Evolutionary conservation across 305 asterid genomes (phyloP), one percentile per base, ranked within the genome.

Genomic region (Solanum aculeatissimum): DNA sequence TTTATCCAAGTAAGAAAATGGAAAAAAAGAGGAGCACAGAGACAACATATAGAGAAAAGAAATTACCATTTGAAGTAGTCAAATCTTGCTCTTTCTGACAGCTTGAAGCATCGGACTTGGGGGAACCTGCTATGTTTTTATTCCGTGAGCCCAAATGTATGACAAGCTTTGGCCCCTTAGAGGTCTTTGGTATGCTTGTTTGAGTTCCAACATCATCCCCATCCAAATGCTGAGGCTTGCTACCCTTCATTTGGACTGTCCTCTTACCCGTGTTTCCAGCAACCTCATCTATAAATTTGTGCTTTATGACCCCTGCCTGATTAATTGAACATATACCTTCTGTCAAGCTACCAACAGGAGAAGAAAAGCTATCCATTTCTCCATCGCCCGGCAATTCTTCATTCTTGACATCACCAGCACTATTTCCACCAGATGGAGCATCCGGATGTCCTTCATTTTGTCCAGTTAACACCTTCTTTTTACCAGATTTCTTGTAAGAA

Each of bases 181-280:
- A 84, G 84, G 88, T 75, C 92, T 88, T 92, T 45, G 93, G 86
- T 55, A 78, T 84, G 79, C 89, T 86, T 68, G 86, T 82, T 80
- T 91, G 85, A 88, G 85, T 86, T 87, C 91, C 93, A 85, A 35
- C 83, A 79, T 92, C 95, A 80, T 92, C 95, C 80, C 32, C 86
- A 77, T 83, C 84, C 85, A 85, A 65, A 86, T 85, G 88, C 43
- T 87, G 92, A 83, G 92, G 87, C 81, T 88, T 92, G 85, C 85
- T 88, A 83, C 91, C 92, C 91, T 92, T 97, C 55, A 94, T 91
- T 92, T 94, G 93, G 45, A 93, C 88, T 74, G 92, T 72, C 91
- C 92, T 94, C 43, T 69, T 88, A 49, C 83, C 89, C 85, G 84
- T 87, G 85, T 83, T 84, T 65, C 90, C 91, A 38, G 92, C 74